Percentiles rank a stretch among this genome's conserved stretches.
phyloP scores from a whole-genome alignment of 169 alveolate genomes.

The Eimeria acervulina region DNA sequence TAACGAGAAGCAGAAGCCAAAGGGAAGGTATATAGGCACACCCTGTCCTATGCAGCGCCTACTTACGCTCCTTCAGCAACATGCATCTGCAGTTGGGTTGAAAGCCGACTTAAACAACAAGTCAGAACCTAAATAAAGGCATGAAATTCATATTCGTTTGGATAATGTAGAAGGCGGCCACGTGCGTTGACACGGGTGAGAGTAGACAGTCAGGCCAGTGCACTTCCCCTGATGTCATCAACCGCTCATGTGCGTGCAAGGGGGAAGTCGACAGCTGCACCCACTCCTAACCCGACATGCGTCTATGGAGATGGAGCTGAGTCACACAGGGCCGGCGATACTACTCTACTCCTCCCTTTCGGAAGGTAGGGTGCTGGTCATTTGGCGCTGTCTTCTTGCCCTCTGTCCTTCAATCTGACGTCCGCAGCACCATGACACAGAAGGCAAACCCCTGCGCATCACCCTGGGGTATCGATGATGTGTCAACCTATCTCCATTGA shows the following conservation, averaged over 20 bases:
- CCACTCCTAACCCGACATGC: slow-evolving; percentile 67
- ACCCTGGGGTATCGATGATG: slow-evolving; percentile 80
- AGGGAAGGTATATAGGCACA: too few relatives aligned
- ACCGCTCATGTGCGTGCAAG: neutral
- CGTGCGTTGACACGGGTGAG: too few relatives aligned
- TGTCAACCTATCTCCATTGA: slow-evolving; percentile 36
- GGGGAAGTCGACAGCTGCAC: slow-evolving; percentile 50
- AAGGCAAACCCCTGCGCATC: slow-evolving; percentile 56
- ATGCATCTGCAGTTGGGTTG: too few relatives aligned
- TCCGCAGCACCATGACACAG: slow-evolving; percentile 26
- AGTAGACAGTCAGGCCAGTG: too few relatives aligned
- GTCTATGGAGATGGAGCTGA: neutral
- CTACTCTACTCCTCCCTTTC: slow-evolving; percentile 45
- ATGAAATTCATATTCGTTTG: too few relatives aligned
- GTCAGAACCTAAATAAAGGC: too few relatives aligned
- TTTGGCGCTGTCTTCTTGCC: neutral
- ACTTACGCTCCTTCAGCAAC: too few relatives aligned
- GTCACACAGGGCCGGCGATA: slow-evolving; percentile 38
- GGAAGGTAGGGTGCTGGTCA: slow-evolving; percentile 15
- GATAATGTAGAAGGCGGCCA: too few relatives aligned
- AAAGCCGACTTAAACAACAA: too few relatives aligned
- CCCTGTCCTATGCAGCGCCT: too few relatives aligned
- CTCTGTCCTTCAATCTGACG: neutral
- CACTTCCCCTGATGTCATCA: too few relatives aligned
- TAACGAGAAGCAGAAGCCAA: too few relatives aligned